Percentiles rank a stretch among this genome's conserved stretches.
These are phyloP conservation scores for Tuber melanosporum DNA, from an alignment of 495 filamentous ascomycete species.

Conservation along the genomic window DNA sequence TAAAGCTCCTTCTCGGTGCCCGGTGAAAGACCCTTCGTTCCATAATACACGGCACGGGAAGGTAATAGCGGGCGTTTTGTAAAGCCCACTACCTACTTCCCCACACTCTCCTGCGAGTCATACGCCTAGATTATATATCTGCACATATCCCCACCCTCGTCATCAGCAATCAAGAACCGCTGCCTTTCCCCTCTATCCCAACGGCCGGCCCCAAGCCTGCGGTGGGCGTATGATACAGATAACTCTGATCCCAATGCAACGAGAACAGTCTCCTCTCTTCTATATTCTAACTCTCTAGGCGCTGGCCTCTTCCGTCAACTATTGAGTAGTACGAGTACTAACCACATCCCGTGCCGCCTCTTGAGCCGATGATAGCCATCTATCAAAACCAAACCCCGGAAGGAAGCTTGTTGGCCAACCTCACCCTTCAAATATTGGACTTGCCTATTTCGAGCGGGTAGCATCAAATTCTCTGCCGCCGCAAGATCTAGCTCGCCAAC, in stretches of 20 bases:
- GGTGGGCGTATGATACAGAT: background rate
- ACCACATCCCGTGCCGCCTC: background rate
- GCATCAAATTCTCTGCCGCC: background rate
- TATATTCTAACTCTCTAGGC: background rate
- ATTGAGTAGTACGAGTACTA: background rate
- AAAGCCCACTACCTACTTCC: background rate
- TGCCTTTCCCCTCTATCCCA: background rate
- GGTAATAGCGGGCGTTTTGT: background rate
- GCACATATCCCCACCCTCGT: background rate
- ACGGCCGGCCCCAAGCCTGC: background rate
- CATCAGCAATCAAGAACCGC: background rate
- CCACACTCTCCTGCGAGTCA: background rate
- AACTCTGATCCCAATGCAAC: background rate
- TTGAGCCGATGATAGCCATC: background rate
- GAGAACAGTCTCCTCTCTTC: background rate
- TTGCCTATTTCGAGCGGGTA: background rate
- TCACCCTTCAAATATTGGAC: background rate
- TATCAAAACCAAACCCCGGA: background rate
- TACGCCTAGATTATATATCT: too few relatives aligned
- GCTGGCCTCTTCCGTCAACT: background rate
- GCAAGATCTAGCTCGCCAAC: background rate
- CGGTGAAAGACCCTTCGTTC: background rate
- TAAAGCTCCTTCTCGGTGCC: background rate
- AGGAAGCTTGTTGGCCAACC: background rate
- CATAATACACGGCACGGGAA: background rate